These are phyloP conservation scores for Ophiostoma tasmaniense DNA, from an alignment of 2,329 filamentous ascomycete genomes.

Conservation along the genomic window DNA sequence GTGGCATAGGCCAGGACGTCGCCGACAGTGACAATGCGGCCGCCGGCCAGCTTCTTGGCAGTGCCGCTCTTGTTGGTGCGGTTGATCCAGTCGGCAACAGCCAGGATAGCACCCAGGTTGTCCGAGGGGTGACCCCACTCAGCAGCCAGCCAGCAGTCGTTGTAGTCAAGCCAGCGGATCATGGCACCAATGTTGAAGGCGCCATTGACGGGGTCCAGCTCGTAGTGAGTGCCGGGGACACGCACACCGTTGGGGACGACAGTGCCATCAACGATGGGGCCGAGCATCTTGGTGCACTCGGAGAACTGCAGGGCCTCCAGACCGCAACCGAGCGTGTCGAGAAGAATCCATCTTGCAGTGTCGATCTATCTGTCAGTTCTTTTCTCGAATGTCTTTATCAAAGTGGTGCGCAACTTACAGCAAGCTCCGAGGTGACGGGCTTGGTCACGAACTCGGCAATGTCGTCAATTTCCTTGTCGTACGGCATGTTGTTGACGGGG, in stretches of 20 bases:
- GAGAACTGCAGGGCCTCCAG: constrained; percentile 92
- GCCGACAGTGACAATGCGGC: constrained; percentile 78
- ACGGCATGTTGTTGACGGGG: constrained; percentile 50
- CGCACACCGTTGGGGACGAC: constrained; percentile 84
- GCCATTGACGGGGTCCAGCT: constrained; percentile 88
- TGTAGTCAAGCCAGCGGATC: constrained; percentile 99
- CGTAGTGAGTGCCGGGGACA: constrained; percentile 85
- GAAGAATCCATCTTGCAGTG: constrained; percentile 90
- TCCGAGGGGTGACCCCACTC: constrained; percentile 99
- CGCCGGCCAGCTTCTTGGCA: constrained; percentile 54
- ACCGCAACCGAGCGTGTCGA: constrained; percentile 94
- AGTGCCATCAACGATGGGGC: constrained; percentile 84
- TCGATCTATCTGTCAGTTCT: constrained; percentile 48
- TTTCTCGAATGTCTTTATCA: too few species aligned
- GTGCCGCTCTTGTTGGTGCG: constrained; percentile 59
- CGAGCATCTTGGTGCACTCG: constrained; percentile 90
- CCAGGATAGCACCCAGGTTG: constrained; percentile 93
- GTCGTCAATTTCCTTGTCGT: constrained; percentile 88
- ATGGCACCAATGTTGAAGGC: constrained; percentile 99
- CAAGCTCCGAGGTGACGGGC: constrained; percentile 81
- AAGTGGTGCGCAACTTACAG: constrained; percentile 50
- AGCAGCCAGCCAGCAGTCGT: constrained; percentile 89
- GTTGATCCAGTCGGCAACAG: constrained; percentile 94
- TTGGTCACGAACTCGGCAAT: constrained; percentile 94
- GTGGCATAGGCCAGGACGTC: constrained; percentile 97